These are phyloP conservation scores for Xylariales sp. DNA, from an alignment of 2,329 filamentous ascomycete species.

Conservation along the genomic window DNA sequence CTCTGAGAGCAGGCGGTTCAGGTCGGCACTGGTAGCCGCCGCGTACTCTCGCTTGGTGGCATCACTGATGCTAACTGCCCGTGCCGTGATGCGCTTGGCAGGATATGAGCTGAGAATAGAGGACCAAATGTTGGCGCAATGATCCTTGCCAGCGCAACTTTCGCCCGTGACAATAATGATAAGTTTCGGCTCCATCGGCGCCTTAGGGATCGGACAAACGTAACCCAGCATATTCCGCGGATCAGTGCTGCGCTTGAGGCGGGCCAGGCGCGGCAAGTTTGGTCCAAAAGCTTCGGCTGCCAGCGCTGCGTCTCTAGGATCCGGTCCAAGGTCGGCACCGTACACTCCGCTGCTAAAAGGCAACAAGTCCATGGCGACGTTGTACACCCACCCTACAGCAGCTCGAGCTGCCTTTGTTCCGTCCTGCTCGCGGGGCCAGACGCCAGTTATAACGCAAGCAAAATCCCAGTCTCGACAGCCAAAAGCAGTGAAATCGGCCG, in stretches of 20 bases:
- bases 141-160: conserved; percentile 55
- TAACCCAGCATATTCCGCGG: conserved; percentile 48
- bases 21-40: conserved; percentile 38
- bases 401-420: conserved; percentile 31
- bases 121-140: conserved; percentile 50
- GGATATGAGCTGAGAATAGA: conserved; percentile 27
- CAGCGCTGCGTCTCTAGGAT: conserved; percentile 50
- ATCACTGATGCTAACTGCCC: conserved; percentile 52
- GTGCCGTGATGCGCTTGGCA: conserved; percentile 28
- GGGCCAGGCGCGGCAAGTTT: conserved; percentile 47
- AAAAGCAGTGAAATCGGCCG: conserved; percentile 48
- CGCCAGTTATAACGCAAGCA: conserved; percentile 59
- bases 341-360: conserved; percentile 49
- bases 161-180: conserved; percentile 55
- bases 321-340: conserved; percentile 58
- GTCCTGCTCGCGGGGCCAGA: conserved; percentile 54
- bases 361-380: conserved; percentile 40
- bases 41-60: conserved; percentile 55
- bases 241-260: conserved; percentile 46
- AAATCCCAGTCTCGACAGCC: conserved; percentile 61
- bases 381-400: conserved; percentile 52
- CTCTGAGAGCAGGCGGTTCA: conserved; percentile 42
- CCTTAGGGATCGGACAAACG: conserved; percentile 47
- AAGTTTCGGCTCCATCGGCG: conserved; percentile 33
- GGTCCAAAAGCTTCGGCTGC: conserved; percentile 52